phyloP scores from a whole-genome alignment of 192 early-diverging fungal genomes.

The Umbelopsis sp. region DNA sequence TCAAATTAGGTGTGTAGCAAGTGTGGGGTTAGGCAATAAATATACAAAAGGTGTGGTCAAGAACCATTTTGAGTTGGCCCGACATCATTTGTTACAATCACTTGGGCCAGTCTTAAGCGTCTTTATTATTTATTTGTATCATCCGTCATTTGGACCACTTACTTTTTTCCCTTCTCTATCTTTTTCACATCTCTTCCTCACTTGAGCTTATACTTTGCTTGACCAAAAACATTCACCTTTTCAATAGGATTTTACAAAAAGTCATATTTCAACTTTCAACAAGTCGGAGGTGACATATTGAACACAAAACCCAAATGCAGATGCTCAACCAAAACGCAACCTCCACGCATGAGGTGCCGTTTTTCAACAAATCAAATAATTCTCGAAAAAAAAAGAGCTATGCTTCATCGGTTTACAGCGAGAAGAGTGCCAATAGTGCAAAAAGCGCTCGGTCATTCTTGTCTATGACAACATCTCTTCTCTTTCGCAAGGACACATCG shows the following conservation, averaged over 20 bases:
- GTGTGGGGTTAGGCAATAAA: background rate
- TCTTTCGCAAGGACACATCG: slow-evolving; percentile 11
- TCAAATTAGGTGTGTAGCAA: background rate
- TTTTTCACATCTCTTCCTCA: background rate
- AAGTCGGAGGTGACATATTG: slow-evolving; percentile 6
- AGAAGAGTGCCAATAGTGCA: slow-evolving; percentile 37
- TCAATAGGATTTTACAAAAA: background rate
- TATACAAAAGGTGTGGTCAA: background rate
- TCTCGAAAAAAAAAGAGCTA: slow-evolving; percentile 24
- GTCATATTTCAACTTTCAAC: background rate
- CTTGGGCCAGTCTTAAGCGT: slow-evolving; percentile 8
- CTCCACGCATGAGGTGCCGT: slow-evolving; percentile 4
- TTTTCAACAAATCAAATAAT: slow-evolving; percentile 21
- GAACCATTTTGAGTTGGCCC: slow-evolving; percentile 14
- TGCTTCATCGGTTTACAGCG: slow-evolving; percentile 35
- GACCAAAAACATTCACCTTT: background rate
- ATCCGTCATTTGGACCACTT: slow-evolving; percentile 5
- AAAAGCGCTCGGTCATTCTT: slow-evolving; percentile 34
- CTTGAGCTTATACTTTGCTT: background rate
- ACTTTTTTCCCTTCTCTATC: slow-evolving; percentile 8
- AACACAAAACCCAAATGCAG: slow-evolving; percentile 13
- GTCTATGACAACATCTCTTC: slow-evolving; percentile 20
- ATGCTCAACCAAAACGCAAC: background rate
- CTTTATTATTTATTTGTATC: slow-evolving; percentile 18
- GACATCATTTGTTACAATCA: slow-evolving; percentile 5